A percentile compares a stretch with the other conserved stretches of the same genome.
phyloP scores from a whole-genome alignment of 306 rosid species.

The Rosa chinensis region DNA sequence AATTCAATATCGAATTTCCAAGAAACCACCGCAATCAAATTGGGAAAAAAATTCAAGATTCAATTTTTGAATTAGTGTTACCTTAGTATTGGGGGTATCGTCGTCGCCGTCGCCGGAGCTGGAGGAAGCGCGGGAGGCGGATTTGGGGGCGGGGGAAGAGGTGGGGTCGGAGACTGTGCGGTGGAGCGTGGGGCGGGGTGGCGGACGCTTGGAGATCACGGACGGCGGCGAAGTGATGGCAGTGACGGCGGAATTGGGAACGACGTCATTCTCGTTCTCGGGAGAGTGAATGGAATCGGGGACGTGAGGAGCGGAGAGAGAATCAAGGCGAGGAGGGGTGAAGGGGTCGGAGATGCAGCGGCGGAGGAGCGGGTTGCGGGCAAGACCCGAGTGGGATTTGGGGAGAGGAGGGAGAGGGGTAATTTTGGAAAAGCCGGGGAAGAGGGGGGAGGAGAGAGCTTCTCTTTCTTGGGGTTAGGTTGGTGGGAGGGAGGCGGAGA shows the following conservation, averaged over 20 bases:
- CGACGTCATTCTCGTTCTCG: background rate
- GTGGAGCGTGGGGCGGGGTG: background rate
- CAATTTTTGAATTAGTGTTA: background rate
- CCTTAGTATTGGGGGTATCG: background rate
- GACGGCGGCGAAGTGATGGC: background rate
- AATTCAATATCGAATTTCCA: background rate
- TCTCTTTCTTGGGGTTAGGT: conserved; percentile 25
- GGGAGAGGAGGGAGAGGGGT: conserved; percentile 2
- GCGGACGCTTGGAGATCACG: background rate
- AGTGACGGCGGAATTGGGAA: background rate
- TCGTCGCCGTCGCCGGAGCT: conserved; percentile 15
- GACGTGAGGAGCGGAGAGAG: background rate
- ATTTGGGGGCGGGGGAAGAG: background rate
- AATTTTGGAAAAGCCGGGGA: conserved; percentile 1
- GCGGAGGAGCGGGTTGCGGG: background rate
- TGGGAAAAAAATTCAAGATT: background rate
- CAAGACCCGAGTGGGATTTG: background rate
- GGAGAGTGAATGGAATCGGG: background rate
- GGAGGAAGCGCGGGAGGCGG: conserved; percentile 6
- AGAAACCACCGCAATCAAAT: background rate
- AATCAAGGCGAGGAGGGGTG: background rate
- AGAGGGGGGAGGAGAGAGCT: conserved; percentile 13
- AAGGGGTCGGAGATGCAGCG: conserved; percentile 14
- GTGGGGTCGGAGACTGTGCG: conserved; percentile 3
- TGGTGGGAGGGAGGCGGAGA: conserved; percentile 1